A percentile compares a stretch with the other conserved stretches of the same genome.
These are phyloP conservation scores for Ustilago loliicola DNA, from an alignment of 1,284 basidiomycete species.

Conservation along the genomic window DNA sequence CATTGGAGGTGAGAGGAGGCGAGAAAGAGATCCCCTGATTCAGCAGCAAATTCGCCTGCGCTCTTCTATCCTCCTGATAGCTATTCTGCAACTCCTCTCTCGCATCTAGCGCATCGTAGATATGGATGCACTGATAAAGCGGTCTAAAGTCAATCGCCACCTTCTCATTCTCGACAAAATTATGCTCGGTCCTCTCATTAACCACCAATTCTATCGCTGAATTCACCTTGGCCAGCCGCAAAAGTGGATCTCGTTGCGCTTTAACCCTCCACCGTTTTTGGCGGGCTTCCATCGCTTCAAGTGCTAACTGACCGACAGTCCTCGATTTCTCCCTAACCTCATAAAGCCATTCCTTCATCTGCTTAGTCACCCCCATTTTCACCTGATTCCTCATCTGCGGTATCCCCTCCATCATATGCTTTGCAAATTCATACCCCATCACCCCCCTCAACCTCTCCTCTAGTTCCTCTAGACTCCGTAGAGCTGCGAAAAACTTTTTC, in stretches of 20 bases:
- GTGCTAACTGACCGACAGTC: slow-evolving; percentile 86
- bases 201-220: slow-evolving; percentile 93
- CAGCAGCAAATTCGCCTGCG: slow-evolving; percentile 93
- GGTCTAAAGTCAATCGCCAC: slow-evolving; percentile 93
- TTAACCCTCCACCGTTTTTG: slow-evolving; percentile 82
- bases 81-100: slow-evolving; percentile 88
- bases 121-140: slow-evolving; percentile 96
- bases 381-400: slow-evolving; percentile 90
- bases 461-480: slow-evolving; percentile 75
- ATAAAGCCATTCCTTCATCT: slow-evolving; percentile 96
- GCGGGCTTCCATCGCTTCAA: slow-evolving; percentile 89
- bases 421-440: slow-evolving; percentile 91
- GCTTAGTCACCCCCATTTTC: slow-evolving; percentile 91
- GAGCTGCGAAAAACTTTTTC: slow-evolving; percentile 92
- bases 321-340: slow-evolving; percentile 91
- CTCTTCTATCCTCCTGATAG: slow-evolving; percentile 93
- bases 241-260: slow-evolving; percentile 62
- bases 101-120: slow-evolving; percentile 90
- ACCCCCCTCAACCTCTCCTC: slow-evolving; percentile 85
- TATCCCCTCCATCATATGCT: slow-evolving; percentile 88
- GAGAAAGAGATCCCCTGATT: slow-evolving; percentile 75
- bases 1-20: not conserved
- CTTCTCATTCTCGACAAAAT: slow-evolving; percentile 90
- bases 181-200: slow-evolving; percentile 93
- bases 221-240: slow-evolving; percentile 84